Percentiles rank a stretch among this genome's conserved stretches.
phyloP scores from a whole-genome alignment of 495 filamentous ascomycete species.

The Thermothielavioides terrestris region DNA sequence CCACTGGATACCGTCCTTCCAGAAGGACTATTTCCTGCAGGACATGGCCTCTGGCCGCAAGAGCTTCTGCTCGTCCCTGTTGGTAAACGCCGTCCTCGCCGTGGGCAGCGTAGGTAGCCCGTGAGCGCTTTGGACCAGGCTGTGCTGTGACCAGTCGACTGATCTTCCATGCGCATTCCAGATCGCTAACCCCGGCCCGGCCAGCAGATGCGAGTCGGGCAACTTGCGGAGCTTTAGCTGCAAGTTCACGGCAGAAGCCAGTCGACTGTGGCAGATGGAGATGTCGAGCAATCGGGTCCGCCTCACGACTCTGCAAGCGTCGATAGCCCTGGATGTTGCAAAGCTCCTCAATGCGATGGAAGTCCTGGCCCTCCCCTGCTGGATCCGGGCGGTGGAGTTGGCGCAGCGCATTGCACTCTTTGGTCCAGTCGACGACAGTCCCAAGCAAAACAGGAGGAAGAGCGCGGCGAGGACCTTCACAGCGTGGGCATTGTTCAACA shows the following conservation, averaged over 20 bases:
- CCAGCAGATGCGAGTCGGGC: slow-evolving; percentile 24
- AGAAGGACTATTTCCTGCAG: slow-evolving; percentile 24
- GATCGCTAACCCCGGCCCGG: slow-evolving; percentile 16
- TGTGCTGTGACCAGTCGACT: background rate
- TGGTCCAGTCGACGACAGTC: background rate
- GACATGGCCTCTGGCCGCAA: slow-evolving; percentile 15
- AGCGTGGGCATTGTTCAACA: slow-evolving; percentile 24
- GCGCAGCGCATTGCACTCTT: slow-evolving; percentile 4
- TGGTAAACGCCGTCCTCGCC: slow-evolving; percentile 24
- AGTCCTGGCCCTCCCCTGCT: slow-evolving; percentile 11
- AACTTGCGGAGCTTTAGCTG: slow-evolving; percentile 22
- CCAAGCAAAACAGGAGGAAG: background rate
- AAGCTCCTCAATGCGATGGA: slow-evolving; percentile 24
- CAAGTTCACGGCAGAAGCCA: slow-evolving; percentile 26
- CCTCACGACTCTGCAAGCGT: slow-evolving; percentile 22
- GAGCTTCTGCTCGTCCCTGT: slow-evolving; percentile 23
- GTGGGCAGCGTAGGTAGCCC: slow-evolving; percentile 25
- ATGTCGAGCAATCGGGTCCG: background rate
- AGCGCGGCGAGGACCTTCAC: slow-evolving; percentile 18
- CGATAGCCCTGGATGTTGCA: slow-evolving; percentile 16
- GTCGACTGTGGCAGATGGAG: slow-evolving; percentile 28
- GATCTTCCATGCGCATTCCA: background rate
- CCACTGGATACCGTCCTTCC: slow-evolving; percentile 19
- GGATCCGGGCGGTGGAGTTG: slow-evolving; percentile 1
- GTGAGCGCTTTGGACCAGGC: too few relatives aligned